Base-by-base conservation (phyloP, 768 basidiomycete genomes). In the Suillus paluster region DNA sequence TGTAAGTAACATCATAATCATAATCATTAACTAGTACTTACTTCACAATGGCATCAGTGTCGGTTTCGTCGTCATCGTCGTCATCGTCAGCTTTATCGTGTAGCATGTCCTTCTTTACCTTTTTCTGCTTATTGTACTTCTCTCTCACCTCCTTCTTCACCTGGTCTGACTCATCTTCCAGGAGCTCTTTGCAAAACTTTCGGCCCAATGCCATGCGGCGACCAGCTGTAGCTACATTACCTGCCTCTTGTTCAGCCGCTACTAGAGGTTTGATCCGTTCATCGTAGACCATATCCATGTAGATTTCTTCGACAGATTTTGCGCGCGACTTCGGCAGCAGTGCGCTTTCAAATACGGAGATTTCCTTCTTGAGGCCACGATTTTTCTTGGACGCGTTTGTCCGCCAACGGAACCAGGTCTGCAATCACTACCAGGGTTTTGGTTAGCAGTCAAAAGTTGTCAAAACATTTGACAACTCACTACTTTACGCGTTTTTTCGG, bases 381-480 rank as follows among this genome's bases (percentile, higher is more conserved):
- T 15, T 34, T 39, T 36, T 36, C 33, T 56, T 36, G 27, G 54
- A 61, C 2, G 33, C 19, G 15, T 56, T 56, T 11, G 44, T 21
- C 21, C 23, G 7, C 60, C 60, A 61, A 36, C 36, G 25, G 17
- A 44, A 61, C 60, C 60, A 61, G 9, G 54, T 61, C 11, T 4
- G 33, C 9, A 61, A 21, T 57, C 15, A 33, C 54, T 61, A 34
- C 14, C 44, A 42, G 23, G 5, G 23, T 17, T 34, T 53, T 12
- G 19, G 19, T 23, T 34, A 33, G 45, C 12, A 12, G 21, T 23
- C 45, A 46, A 14, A 46, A 23, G 7, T 23, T 46, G 45, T 46
- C 14, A 14, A 46, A 14, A 23, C 21, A 46, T 46, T 23, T 11
- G 2, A 23, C 6, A 6, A 55, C 60, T 61, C 21, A 61, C 60